Evolutionary conservation across 2,329 filamentous ascomycete species (phyloP).

Genomic region (Lachnellula subtilissima): DNA sequence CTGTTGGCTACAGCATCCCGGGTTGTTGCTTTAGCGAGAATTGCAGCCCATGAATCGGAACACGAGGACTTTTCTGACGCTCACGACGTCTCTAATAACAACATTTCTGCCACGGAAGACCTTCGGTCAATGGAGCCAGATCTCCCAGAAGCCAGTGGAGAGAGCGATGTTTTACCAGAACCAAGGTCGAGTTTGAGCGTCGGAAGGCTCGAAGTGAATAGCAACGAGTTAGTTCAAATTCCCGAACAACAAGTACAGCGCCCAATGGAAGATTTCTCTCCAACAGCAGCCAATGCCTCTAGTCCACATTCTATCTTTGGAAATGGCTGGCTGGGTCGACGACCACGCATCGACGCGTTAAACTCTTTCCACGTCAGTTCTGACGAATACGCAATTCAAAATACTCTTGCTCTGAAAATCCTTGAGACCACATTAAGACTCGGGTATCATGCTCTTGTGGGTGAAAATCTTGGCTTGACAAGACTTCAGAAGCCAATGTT

Average conservation of each 20-base stretch:
- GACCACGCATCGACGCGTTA: background rate
- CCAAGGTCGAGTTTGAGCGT: no score
- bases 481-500: slow-evolving; percentile 2
- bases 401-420: slow-evolving; percentile 1
- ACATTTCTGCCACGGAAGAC: background rate
- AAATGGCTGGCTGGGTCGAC: slow-evolving; percentile 8
- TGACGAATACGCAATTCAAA: background rate
- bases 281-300: background rate
- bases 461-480: background rate
- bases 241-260: background rate
- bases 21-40: slow-evolving; percentile 2
- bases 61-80: background rate
- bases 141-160: background rate
- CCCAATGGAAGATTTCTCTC: background rate
- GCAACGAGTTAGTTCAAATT: background rate
- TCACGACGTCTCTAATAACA: background rate
- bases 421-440: slow-evolving; percentile 2
- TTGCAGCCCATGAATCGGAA: background rate
- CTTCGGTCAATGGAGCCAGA: background rate
- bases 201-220: background rate
- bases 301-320: slow-evolving; percentile 1
- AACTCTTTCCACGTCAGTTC: background rate
- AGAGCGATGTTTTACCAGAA: background rate
- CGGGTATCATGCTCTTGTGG: slow-evolving; percentile 5
- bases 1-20: slow-evolving; percentile 3